Conservation (phyloP, 306 rosid species). For the Comarum palustre region DNA sequence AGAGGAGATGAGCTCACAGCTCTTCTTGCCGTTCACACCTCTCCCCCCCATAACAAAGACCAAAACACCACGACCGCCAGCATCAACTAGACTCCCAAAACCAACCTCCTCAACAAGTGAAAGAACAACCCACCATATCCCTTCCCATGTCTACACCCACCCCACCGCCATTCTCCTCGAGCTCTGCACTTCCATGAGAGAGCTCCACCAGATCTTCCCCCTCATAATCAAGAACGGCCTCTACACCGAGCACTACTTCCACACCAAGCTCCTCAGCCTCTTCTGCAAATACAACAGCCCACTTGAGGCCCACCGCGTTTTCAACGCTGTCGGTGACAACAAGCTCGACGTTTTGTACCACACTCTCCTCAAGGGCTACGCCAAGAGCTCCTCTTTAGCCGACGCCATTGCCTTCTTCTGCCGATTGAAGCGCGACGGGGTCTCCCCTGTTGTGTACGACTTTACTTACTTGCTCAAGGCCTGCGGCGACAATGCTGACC, state of each 20-base stretch:
- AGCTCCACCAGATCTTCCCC: constrained; percentile 75
- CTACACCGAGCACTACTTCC: constrained; percentile 64
- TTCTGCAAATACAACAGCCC: constrained; percentile 67
- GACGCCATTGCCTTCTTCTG: constrained; percentile 47
- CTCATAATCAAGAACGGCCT: constrained; percentile 65
- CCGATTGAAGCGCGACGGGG: constrained; percentile 59
- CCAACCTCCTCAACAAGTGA: constrained; percentile 23
- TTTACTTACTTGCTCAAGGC: constrained; percentile 77
- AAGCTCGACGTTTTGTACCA: constrained; percentile 81
- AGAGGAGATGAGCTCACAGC: not conserved
- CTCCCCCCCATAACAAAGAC: constrained; percentile 21
- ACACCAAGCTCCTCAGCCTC: constrained; percentile 76
- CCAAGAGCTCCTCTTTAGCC: constrained; percentile 49
- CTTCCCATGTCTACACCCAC: constrained; percentile 74
- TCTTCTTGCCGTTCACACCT: constrained; percentile 1
- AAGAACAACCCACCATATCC: constrained; percentile 58
- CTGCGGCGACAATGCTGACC: constrained; percentile 63
- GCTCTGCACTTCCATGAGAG: constrained; percentile 63
- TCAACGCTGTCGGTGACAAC: constrained; percentile 45
- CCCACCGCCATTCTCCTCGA: constrained; percentile 78
- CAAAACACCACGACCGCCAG: constrained; percentile 8
- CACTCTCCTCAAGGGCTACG: constrained; percentile 82
- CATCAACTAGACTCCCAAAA: constrained; percentile 5
- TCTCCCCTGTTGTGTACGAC: constrained; percentile 71
- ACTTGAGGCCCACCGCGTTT: constrained; percentile 63